Evolutionary conservation across 2,329 filamentous ascomycete species (phyloP), one percentile per base, ranked within the genome.

Genomic region (Gremmenia infestans): DNA sequence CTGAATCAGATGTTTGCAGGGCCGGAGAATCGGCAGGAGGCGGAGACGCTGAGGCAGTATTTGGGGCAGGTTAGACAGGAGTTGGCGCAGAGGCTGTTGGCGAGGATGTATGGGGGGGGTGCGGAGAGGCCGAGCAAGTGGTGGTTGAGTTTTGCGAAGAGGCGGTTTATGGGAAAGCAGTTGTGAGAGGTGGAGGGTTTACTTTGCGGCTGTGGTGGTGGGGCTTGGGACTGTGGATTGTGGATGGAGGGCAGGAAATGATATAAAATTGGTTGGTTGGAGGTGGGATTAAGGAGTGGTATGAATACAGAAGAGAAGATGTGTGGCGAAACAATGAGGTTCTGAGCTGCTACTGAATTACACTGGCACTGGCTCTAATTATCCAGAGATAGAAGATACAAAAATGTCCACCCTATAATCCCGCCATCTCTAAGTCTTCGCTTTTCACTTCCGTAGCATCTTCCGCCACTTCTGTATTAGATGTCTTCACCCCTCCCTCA

Each of bases 111-210:
- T 72, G 87, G 88, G 54, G 91, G 92, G 76, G 73, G 89, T 85
- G 86, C 74, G 78, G 73, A 89, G 75, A 82, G 82, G 74, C 83
- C 83, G 54, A 82, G 77, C 73, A 83, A 95, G 85, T 97, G 93
- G 90, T 99, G 94, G 94, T 76, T 99, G 72, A 97, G 94, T 80
- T 99, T 97, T 73, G 90, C 89, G 53, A 97, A 97, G 86, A 87
- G 94, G 76, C 97, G 97, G 84, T 99, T 99, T 72, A 97, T 99
- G 94, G 92, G 92, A 72, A 97, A 97, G 84, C 82, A 83, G 64
- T 77, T 94, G 75, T 92, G 79, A 72, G 25, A 23, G 32, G 12
- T 22, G n/a, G 28, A 40, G 19, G 19, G 19, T 5, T 25, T 25
- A 25, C 6, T 25, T 25, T 25, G 23, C 23, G 23, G 15, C 39